Evolutionary conservation across 371 early-diverging fungal species (phyloP).

Genomic region (Zychaea mexicana): DNA sequence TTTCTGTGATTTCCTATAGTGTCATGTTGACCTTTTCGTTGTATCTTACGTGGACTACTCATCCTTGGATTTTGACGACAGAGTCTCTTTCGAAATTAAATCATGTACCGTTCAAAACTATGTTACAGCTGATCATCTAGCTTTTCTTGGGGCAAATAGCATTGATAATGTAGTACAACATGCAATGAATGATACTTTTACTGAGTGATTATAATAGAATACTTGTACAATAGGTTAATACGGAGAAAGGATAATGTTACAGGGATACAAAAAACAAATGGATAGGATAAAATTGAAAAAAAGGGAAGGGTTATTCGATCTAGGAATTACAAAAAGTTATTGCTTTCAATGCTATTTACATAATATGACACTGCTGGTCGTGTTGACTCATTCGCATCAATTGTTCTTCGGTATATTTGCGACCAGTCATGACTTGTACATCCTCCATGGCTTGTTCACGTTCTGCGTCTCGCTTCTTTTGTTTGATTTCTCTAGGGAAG

Average conservation of each 20-base stretch:
- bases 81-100: conserved; percentile 3
- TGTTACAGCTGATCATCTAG: conserved; percentile 23
- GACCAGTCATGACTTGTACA: conserved; percentile 59
- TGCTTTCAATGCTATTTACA: too few species aligned
- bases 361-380: conserved; percentile 34
- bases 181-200: conserved; percentile 7
- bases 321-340: background rate
- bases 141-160: conserved; percentile 15
- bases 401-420: conserved; percentile 40
- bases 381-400: conserved; percentile 32
- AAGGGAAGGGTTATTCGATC: background rate
- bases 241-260: too few species aligned
- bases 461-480: conserved; percentile 67
- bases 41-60: conserved; percentile 31
- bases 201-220: too few species aligned
- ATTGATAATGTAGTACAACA: background rate
- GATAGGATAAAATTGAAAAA: background rate
- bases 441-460: conserved; percentile 68
- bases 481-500: conserved; percentile 75
- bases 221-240: too few species aligned
- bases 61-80: conserved; percentile 15
- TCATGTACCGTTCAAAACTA: conserved; percentile 32
- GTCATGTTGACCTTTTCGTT: conserved; percentile 46
- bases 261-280: too few species aligned
- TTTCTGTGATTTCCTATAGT: conserved; percentile 19